Percentiles rank a stretch among this genome's conserved stretches.
These are phyloP conservation scores for Kwoniella sp. DNA, from an alignment of 768 basidiomycete genomes.

Conservation along the genomic window DNA sequence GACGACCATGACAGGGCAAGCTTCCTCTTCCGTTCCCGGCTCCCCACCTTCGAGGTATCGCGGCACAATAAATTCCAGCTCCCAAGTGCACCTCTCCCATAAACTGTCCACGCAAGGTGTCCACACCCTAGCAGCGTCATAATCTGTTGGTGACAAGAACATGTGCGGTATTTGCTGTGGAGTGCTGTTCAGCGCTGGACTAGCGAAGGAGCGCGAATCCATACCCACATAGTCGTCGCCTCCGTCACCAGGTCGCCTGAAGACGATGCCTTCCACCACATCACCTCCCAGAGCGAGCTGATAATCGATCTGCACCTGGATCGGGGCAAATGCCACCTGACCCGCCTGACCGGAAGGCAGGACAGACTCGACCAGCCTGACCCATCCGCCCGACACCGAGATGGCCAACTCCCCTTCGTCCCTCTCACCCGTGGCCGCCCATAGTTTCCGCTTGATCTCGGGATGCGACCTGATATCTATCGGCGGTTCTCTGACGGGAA, in stretches of 20 bases:
- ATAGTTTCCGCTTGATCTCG: constrained; percentile 86
- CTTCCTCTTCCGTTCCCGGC: constrained; percentile 52
- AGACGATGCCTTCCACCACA: constrained; percentile 49
- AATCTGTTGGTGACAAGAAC: constrained; percentile 78
- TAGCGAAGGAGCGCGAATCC: not conserved
- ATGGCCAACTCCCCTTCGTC: constrained; percentile 95
- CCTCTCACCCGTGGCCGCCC: constrained; percentile 80
- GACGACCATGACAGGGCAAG: constrained; percentile 75
- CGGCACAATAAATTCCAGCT: constrained; percentile 92
- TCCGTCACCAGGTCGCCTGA: constrained; percentile 32
- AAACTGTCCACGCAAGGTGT: constrained; percentile 92
- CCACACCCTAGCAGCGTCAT: constrained; percentile 94
- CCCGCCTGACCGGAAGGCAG: constrained; percentile 66
- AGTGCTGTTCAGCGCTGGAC: not conserved
- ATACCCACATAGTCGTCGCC: constrained; percentile 30
- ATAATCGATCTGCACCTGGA: constrained; percentile 44
- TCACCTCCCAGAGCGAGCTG: constrained; percentile 48
- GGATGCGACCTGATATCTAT: constrained; percentile 83
- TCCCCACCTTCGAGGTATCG: constrained; percentile 49
- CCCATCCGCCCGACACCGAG: constrained; percentile 57
- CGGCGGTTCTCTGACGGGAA: constrained; percentile 60
- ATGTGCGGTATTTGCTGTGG: constrained; percentile 86
- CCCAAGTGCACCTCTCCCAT: constrained; percentile 98
- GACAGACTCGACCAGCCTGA: constrained; percentile 32
- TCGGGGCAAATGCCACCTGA: constrained; percentile 53